Evolutionary conservation across 306 rosid species (phyloP), one percentile per base, ranked within the genome.

Genomic region (Rosa rugosa): DNA sequence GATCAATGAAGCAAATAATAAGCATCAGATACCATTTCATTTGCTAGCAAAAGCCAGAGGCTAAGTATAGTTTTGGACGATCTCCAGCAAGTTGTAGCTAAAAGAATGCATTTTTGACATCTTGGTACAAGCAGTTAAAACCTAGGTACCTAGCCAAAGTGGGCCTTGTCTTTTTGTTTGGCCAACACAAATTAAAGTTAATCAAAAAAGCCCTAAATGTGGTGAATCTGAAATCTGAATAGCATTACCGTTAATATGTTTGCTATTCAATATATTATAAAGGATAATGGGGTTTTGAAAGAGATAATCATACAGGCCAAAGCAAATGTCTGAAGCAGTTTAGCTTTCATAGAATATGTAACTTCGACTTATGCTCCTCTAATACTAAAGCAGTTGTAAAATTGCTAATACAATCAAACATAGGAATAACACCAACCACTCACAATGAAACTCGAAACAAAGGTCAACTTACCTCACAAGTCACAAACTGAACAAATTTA

Each of bases 381-480:
- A 47, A 47, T 47, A 11, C 53, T 47, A 47, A 47, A 13, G 17
- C 53, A 47, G 53, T 47, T 18, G 18, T 47, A 14, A 31, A 4
- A 49, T 1, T 49, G 54, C 54, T 12, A 53, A 57, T 57, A 57
- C 63, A 57, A 57, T n/a, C 63, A 57, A n/a, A n/a, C 27, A 56
- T 56, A 25, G 27, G 27, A 25, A 25, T 27, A 1, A 1, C 31
- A 57, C 38, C 40, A 72, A 72, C 27, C 31, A 47, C 5, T 23
- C 11, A 49, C 11, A 49, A 25, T n/a, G 42, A 49, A 49, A 71
- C 62, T 27, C 5, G 12, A 45, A 47, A 49, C 27, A 31, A 20
- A 36, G 50, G 77, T n/a, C 50, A 73, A 54, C 63, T 57, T 57
- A 57, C 31, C 25, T 44, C 23, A 34, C 50, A 57, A 57, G 49